Evolutionary conservation across 345 rosid genomes (phyloP).

Genomic region (Eucalyptus curtisii): DNA sequence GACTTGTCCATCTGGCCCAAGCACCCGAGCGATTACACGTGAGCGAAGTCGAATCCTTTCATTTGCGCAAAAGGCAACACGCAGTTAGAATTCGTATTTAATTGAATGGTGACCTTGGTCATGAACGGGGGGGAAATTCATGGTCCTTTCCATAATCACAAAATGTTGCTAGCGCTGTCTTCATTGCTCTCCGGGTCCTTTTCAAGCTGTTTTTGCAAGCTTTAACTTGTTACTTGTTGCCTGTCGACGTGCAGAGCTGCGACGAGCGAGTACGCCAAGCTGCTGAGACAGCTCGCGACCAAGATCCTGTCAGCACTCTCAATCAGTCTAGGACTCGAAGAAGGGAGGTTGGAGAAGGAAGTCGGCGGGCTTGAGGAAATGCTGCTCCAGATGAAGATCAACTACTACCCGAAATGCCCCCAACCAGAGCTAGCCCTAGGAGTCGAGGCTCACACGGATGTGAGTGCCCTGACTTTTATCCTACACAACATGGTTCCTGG

Average conservation of each 20-base stretch:
- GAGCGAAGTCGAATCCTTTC: conserved; percentile 4
- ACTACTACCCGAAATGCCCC: conserved; percentile 91
- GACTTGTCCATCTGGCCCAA: conserved; percentile 85
- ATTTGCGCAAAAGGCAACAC: background rate
- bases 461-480: conserved; percentile 86
- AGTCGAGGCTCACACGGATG: conserved; percentile 94
- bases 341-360: conserved; percentile 76
- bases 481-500: conserved; percentile 99
- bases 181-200: background rate
- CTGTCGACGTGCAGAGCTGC: conserved; percentile 30
- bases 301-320: conserved; percentile 58
- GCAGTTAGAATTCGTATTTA: background rate
- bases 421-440: conserved; percentile 96
- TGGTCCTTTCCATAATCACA: background rate
- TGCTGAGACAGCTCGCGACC: conserved; percentile 52
- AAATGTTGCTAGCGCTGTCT: background rate
- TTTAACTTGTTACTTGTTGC: background rate
- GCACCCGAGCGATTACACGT: conserved; percentile 69
- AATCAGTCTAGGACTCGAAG: conserved; percentile 68
- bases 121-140: background rate
- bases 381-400: conserved; percentile 82
- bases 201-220: background rate
- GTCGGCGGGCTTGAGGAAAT: conserved; percentile 85
- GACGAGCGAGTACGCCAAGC: conserved; percentile 75
- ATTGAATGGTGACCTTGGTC: background rate